These are phyloP conservation scores for Rutstroemia sp. DNA, from an alignment of 2,329 filamentous ascomycete species.

Conservation along the genomic window DNA sequence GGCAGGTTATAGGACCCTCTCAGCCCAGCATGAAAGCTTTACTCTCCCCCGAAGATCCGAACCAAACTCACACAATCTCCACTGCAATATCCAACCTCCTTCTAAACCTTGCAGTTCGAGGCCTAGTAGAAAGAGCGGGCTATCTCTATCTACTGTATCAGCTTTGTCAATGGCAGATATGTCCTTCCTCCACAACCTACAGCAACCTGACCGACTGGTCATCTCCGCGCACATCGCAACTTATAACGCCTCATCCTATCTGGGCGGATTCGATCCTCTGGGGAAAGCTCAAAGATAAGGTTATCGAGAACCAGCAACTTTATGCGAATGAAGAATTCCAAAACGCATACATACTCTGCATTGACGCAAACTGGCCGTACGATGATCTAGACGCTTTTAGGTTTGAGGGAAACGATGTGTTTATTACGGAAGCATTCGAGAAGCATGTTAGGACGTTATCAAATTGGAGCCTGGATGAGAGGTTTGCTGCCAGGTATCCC, in stretches of 20 bases:
- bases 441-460: slow-evolving; percentile 14
- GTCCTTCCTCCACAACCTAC: slow-evolving; percentile 15
- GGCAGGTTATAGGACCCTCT: slow-evolving; percentile 29
- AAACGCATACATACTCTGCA: slow-evolving; percentile 29
- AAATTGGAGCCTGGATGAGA: slow-evolving; percentile 25
- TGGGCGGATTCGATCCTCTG: slow-evolving; percentile 30
- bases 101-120: slow-evolving; percentile 9
- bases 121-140: slow-evolving; percentile 18
- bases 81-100: slow-evolving; percentile 27
- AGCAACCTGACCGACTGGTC: slow-evolving; percentile 21
- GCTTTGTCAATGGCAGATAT: slow-evolving; percentile 23
- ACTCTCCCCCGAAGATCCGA: slow-evolving; percentile 24
- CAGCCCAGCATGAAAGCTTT: slow-evolving; percentile 31
- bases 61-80: slow-evolving; percentile 22
- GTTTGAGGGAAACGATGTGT: slow-evolving; percentile 19
- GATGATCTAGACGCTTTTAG: slow-evolving; percentile 15
- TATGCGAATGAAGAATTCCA: slow-evolving; percentile 35
- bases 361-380: slow-evolving; percentile 32
- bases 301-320: slow-evolving; percentile 31
- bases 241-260: slow-evolving; percentile 29
- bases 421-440: slow-evolving; percentile 16
- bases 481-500: slow-evolving; percentile 21
- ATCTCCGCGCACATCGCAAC: slow-evolving; percentile 18
- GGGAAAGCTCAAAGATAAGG: slow-evolving; percentile 30
- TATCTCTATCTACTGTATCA: slow-evolving; percentile 18